A percentile compares a stretch with the other conserved stretches of the same genome.
These are phyloP conservation scores for Hymenoscyphus repandus DNA, from an alignment of 2,329 filamentous ascomycete genomes.

Conservation along the genomic window DNA sequence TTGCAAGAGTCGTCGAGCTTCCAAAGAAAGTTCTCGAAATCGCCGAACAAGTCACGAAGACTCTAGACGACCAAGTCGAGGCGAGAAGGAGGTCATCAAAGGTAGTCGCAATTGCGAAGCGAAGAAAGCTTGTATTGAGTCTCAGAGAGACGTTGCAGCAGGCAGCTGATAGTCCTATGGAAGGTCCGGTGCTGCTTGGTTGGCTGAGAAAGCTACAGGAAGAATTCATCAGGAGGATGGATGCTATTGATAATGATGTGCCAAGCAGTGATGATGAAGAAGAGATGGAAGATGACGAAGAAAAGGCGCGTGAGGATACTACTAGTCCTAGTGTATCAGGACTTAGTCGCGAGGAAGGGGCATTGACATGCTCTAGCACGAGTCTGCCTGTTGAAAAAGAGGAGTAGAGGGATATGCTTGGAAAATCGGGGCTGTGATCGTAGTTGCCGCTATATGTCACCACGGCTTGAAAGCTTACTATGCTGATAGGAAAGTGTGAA, in stretches of 20 bases:
- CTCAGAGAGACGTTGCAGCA: conserved; percentile 69
- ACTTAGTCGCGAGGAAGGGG: too few species aligned
- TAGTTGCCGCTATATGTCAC: too few species aligned
- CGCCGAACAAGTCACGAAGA: conserved; percentile 61
- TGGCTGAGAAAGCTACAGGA: conserved; percentile 66
- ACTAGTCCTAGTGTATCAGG: too few species aligned
- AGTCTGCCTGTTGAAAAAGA: too few species aligned
- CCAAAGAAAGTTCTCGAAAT: conserved; percentile 61
- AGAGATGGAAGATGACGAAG: conserved; percentile 6
- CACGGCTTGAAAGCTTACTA: too few species aligned
- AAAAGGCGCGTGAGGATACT: too few species aligned
- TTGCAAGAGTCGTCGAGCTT: conserved; percentile 71
- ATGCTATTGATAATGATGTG: conserved; percentile 44
- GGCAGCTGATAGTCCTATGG: conserved; percentile 58
- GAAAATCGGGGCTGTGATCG: too few species aligned
- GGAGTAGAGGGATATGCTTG: too few species aligned
- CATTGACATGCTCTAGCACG: too few species aligned
- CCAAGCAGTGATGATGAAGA: conserved; percentile 12
- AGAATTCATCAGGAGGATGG: conserved; percentile 71
- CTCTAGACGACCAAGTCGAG: conserved; percentile 53
- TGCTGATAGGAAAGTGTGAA: too few species aligned
- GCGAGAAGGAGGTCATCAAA: conserved; percentile 54
- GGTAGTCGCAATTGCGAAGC: conserved; percentile 52
- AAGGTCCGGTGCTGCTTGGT: conserved; percentile 53
- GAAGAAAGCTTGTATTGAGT: conserved; percentile 67